These are phyloP conservation scores for Candida vartiovaarae DNA, from an alignment of 805 yeast genomes.

Conservation along the genomic window DNA sequence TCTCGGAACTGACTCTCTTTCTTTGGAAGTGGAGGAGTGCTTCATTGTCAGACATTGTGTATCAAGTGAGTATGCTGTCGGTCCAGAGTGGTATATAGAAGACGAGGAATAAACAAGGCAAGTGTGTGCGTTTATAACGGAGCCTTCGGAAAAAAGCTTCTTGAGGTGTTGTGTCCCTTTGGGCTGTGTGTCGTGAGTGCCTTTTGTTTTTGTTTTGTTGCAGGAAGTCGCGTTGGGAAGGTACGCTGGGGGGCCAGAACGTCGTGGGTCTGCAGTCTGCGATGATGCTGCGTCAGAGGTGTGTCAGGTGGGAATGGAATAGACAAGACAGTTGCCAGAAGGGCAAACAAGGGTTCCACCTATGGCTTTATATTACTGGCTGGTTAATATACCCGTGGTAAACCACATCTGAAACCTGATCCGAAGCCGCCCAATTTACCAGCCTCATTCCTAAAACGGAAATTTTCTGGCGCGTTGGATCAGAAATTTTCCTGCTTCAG, in stretches of 20 bases:
- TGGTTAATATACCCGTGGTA: background rate
- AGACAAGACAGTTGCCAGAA: too few species aligned
- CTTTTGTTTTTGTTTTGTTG: slow-evolving; percentile 3
- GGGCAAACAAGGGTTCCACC: too few species aligned
- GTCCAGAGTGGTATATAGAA: background rate
- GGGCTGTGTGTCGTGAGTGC: background rate
- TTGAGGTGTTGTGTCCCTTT: background rate
- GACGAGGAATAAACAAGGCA: background rate
- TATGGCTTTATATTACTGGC: background rate
- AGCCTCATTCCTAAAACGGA: slow-evolving; percentile 1
- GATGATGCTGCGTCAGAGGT: too few species aligned
- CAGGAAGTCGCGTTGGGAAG: slow-evolving; percentile 14
- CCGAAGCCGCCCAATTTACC: background rate
- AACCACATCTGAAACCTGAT: too few species aligned
- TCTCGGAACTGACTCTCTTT: slow-evolving; percentile 48
- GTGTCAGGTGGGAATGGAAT: too few species aligned
- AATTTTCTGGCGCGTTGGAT: background rate
- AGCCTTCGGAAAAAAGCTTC: background rate
- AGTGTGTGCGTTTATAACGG: slow-evolving; percentile 6
- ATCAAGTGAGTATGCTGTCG: background rate
- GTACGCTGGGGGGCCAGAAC: slow-evolving; percentile 8
- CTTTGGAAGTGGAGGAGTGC: slow-evolving; percentile 49
- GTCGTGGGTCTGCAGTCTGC: too few species aligned
- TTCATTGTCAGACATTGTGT: slow-evolving; percentile 34
- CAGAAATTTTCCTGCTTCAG: background rate